Evolutionary conservation across 2,329 filamentous ascomycete genomes (phyloP).

Genomic region (Eutypa lata): DNA sequence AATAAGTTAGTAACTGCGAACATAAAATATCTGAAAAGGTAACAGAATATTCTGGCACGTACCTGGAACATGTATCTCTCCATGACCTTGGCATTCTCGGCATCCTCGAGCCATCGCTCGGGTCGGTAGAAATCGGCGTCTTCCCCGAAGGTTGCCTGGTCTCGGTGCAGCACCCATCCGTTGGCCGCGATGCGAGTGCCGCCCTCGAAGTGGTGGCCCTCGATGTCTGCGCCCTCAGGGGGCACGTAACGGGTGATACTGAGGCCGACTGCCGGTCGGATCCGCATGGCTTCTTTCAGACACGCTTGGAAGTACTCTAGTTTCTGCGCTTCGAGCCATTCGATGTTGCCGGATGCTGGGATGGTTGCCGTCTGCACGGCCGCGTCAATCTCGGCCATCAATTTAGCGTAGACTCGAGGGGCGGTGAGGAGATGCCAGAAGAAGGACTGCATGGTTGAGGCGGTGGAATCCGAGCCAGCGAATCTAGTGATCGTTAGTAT

Average conservation of each 20-base stretch:
- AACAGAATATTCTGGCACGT: constrained; percentile 1
- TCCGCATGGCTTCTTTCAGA: constrained; percentile 53
- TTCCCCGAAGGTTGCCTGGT: constrained; percentile 44
- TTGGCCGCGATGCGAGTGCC: constrained; percentile 53
- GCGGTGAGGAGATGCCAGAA: constrained; percentile 48
- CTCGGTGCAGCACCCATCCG: constrained; percentile 51
- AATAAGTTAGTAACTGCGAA: constrained; percentile 2
- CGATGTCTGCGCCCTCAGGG: constrained; percentile 47
- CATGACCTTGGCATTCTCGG: constrained; percentile 43
- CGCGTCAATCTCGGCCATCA: constrained; percentile 41
- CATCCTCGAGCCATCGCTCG: constrained; percentile 51
- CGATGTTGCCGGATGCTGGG: constrained; percentile 38
- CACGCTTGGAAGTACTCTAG: constrained; percentile 56
- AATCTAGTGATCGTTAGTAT: constrained; percentile 35
- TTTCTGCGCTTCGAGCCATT: constrained; percentile 45
- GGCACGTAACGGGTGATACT: constrained; percentile 52
- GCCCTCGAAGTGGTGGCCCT: constrained; percentile 48
- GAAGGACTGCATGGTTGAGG: constrained; percentile 56
- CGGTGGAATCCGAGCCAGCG: constrained; percentile 59
- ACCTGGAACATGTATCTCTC: constrained; percentile 56
- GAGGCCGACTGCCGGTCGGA: constrained; percentile 53
- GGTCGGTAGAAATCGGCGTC: constrained; percentile 52
- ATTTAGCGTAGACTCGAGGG: constrained; percentile 34
- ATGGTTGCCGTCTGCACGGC: constrained; percentile 35
- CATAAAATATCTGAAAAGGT: background rate